A percentile compares a stretch with the other conserved stretches of the same genome.
Conservation (phyloP, 768 basidiomycete species). For the Macrolepiota albuminosa region DNA sequence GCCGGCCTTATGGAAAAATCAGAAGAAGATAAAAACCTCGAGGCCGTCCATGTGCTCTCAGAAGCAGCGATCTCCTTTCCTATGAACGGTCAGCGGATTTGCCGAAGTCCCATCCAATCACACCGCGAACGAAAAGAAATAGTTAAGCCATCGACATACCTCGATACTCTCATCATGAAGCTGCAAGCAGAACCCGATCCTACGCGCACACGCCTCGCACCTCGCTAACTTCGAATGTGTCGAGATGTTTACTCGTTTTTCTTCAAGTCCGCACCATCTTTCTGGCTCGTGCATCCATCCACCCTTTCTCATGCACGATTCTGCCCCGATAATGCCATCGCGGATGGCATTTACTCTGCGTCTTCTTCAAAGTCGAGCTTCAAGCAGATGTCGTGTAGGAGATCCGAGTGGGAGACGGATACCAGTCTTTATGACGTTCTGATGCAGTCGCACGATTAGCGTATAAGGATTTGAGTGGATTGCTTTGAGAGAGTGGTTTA, state of each 20-base stretch:
- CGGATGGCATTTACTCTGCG: constrained; percentile 98
- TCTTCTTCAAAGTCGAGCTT: constrained; percentile 98
- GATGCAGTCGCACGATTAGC: constrained; percentile 88
- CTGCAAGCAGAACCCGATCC: constrained; percentile 89
- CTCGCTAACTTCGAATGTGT: constrained; percentile 64
- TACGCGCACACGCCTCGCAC: constrained; percentile 77
- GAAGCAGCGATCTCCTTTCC: constrained; percentile 89
- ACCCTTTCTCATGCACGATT: constrained; percentile 91
- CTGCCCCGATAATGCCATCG: constrained; percentile 90
- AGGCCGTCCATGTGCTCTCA: constrained; percentile 68
- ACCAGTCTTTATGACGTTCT: constrained; percentile 99
- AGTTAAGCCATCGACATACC: constrained; percentile 40
- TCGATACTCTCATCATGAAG: constrained; percentile 97
- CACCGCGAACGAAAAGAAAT: constrained; percentile 70
- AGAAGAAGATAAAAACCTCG: constrained; percentile 31
- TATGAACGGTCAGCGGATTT: constrained; percentile 95
- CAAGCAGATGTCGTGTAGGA: constrained; percentile 91
- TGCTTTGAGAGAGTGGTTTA: constrained; percentile 77
- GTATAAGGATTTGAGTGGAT: constrained; percentile 78
- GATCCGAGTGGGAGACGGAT: constrained; percentile 94
- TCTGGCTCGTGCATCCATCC: constrained; percentile 88
- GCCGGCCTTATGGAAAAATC: no score
- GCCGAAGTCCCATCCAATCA: constrained; percentile 22
- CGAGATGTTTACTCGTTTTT: not conserved
- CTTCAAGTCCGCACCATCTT: constrained; percentile 73